Conservation (phyloP, 2,329 filamentous ascomycete species). For the Clarireedia hainanense region DNA sequence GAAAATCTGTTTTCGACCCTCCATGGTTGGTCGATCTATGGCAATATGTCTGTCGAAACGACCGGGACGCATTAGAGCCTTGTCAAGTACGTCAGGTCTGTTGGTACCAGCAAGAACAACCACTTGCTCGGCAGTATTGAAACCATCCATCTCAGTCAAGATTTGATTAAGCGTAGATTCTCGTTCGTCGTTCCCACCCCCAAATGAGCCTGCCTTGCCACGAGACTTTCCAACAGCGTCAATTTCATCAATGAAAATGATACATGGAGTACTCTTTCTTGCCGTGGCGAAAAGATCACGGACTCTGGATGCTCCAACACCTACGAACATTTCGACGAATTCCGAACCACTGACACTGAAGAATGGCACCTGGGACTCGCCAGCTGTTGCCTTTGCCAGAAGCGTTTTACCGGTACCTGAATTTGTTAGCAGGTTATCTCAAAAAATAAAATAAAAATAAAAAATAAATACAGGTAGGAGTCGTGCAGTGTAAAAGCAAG, state of each 20-base stretch:
- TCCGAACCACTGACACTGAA: constrained; percentile 98
- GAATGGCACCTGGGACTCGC: constrained; percentile 94
- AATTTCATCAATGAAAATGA: constrained; percentile 99
- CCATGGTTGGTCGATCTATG: constrained; percentile 94
- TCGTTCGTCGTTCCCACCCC: constrained; percentile 89
- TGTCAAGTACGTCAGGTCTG: constrained; percentile 86
- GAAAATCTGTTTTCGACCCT: constrained; percentile 93
- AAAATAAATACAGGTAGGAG: no score
- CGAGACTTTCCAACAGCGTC: constrained; percentile 93
- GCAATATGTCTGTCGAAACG: constrained; percentile 95
- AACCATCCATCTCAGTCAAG: constrained; percentile 97
- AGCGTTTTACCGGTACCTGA: constrained; percentile 92
- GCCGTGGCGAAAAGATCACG: constrained; percentile 91
- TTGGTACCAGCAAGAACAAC: constrained; percentile 97
- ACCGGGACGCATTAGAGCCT: constrained; percentile 91
- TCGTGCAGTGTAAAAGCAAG: no score
- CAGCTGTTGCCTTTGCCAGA: constrained; percentile 92
- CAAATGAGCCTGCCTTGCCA: constrained; percentile 64
- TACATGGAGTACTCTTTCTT: constrained; percentile 92
- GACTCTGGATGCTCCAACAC: constrained; percentile 92
- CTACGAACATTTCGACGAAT: constrained; percentile 99
- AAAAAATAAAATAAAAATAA: no score
- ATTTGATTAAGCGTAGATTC: constrained; percentile 98
- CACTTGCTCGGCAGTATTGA: constrained; percentile 94
- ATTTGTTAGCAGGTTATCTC: no score